phyloP scores from a whole-genome alignment of 2,329 filamentous ascomycete genomes.

The Colletotrichum magnum region DNA sequence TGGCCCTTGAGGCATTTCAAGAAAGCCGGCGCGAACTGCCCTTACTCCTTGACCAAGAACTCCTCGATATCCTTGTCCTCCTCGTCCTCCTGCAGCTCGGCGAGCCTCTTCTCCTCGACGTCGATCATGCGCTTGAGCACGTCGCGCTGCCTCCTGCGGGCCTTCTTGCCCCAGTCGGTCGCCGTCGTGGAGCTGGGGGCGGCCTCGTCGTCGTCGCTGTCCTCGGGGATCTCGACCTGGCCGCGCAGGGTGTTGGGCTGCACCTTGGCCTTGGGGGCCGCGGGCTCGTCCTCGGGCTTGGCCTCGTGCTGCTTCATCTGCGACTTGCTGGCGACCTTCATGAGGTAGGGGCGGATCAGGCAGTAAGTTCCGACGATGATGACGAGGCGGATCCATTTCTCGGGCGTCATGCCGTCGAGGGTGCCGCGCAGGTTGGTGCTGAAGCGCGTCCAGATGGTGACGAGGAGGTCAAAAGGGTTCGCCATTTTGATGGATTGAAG shows the following conservation, averaged over 20 bases:
- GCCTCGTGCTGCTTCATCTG: constrained; percentile 74
- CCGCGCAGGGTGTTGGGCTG: constrained; percentile 76
- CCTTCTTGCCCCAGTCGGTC: constrained; percentile 79
- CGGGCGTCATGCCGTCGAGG: constrained; percentile 64
- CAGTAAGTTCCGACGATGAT: constrained; percentile 81
- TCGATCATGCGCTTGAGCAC: constrained; percentile 77
- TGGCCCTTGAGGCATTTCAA: no score
- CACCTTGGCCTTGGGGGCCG: constrained; percentile 65
- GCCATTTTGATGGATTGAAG: constrained; percentile 18
- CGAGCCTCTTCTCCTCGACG: constrained; percentile 71
- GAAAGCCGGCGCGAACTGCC: background rate
- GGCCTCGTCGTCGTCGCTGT: constrained; percentile 66
- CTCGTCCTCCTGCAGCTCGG: constrained; percentile 71
- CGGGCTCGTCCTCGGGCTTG: constrained; percentile 58
- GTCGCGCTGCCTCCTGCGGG: constrained; percentile 76
- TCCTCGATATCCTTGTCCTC: constrained; percentile 84
- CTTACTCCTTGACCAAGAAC: constrained; percentile 62
- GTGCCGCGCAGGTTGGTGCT: constrained; percentile 64
- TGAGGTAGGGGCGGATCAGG: constrained; percentile 80
- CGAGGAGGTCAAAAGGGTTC: constrained; percentile 30
- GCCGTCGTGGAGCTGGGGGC: constrained; percentile 61
- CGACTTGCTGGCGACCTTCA: constrained; percentile 75
- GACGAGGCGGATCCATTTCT: constrained; percentile 77
- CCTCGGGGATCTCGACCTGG: constrained; percentile 66
- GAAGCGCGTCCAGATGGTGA: constrained; percentile 33